Evolutionary conservation across 23 red algal genomes (phyloP), one percentile per base, ranked within the genome.

Genomic region (Agarophyton chilense): DNA sequence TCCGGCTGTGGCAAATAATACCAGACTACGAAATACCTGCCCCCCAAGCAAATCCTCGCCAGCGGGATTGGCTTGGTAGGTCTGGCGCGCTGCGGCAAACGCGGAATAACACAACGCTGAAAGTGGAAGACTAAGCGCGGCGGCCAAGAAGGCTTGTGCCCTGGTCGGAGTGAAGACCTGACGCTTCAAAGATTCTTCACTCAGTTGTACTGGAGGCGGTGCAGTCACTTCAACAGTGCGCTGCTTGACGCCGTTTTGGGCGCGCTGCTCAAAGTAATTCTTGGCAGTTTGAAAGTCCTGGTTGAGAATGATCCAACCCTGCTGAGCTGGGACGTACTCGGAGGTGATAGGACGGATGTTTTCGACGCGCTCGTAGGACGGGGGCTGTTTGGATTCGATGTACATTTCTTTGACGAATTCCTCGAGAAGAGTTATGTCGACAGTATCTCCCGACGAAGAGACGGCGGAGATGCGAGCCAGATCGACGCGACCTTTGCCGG

Each of bases 261-360:
- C 35, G 17, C 83, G 71, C 29, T 58, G 67, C 36, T 71, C 66
- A 75, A 92, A 92, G 65, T 74, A 92, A 47, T 46, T 62, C 14
- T 56, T 61, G 1, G 81, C 89, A 6, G 64, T 49, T 62, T 83
- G 76, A 2, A 92, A 26, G 40, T 92, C 89, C 8, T 92, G 79
- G 29, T 54, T 34, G 55, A 92, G 89, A 31, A 92, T 38, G 33
- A 92, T 84, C 89, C 89, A 92, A 10, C 89, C 89, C 28, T 75
- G 54, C 42, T 92, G 89, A 14, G 89, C 75, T 8, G 78, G 67
- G 5, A 92, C 89, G 39, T 92, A 92, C 49, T 92, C 78, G 36
- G 78, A 66, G 55, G 31, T 17, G 51, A 92, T 34, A 40, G 79
- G 78, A 18, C 89, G 78, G 29, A 84, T 66, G 52, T 84, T 61